Evolutionary conservation across 768 basidiomycete genomes (phyloP), one percentile per base, ranked within the genome.

Genomic region (Pulveroboletus sp.): DNA sequence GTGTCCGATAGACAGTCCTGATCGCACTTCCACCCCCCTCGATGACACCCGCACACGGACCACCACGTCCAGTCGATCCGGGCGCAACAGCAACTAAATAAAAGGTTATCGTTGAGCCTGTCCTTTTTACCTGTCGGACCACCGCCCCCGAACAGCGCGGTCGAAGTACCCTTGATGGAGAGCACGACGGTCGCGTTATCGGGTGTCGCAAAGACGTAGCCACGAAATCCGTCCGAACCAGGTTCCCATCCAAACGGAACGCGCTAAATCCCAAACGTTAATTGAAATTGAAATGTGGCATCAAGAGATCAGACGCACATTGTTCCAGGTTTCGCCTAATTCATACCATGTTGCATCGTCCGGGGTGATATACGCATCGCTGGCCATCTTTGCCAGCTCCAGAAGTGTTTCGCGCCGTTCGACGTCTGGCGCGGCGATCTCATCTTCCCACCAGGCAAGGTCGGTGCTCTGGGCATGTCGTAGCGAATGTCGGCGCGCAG

Each of bases 61-160:
- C 87, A 82, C 95, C 95, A 98, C 16, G 89, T 82, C 84, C 90
- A 95, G 61, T 90, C 91, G 24, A 97, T 79, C 16, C 82, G 73
- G 0, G 95, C 95, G 66, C 95, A 98, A 68, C 95, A 98, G 63
- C 95, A 98, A 53, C 85, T 87, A 67, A 95, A 95, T 49, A 97
- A 69, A 6, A 97, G 66, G 57, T 94, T 97, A 65, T 97, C 94
- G 71, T 97, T 97, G 45, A 89, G 64, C 69, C 88, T 94, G 73
- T 97, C 95, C 62, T 93, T 95, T 72, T 82, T 84, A 3, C 76
- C 76, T n/a, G 95, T 97, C 13, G 85, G 84, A 0, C 92, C 91
- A 1, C 83, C 84, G 17, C 85, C 79, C 1, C 89, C 81, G 43
- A 91, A 78, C 10, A 82, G 42, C 3, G 79, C 80, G 0, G 89